Base-by-base conservation (phyloP, 768 basidiomycete genomes). In the Leccinum fibrillosum region DNA sequence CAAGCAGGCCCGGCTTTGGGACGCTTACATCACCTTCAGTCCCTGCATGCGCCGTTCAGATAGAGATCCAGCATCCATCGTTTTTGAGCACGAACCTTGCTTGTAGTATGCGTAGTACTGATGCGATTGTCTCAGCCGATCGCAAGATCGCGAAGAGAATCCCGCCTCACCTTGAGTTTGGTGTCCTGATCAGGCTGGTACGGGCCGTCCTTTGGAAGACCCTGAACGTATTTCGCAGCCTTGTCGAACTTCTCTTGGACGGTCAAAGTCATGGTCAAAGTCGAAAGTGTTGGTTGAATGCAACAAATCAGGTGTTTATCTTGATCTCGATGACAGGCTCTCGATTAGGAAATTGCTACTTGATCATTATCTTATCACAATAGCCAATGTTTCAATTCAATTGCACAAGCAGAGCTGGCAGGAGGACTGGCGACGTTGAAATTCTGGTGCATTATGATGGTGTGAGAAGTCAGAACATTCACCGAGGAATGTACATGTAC, bases 31-130 rank as follows among this genome's bases (percentile, higher is more conserved):
- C 87, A 52, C 94, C 94, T 37, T 84, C 68, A 7, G 79, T 92
- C 48, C 83, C 93, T 94, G 54, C 8, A 49, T n/a, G 50, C 21
- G 4, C n/a, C n/a, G 12, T 25, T 60, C 49, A 59, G 49, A 6
- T 42, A 6, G 32, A 28, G 35, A 26, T 28, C 50, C 52, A 35
- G 47, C 49, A 3, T 35, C 49, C n/a, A 34, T 35, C 32, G 53
- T 62, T 56, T 56, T 30, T 3, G 5, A 23, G 23, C 21, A 55
- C 72, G 48, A 55, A 89, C 93, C 92, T 81, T 96, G 94, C 82
- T 98, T 99, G 84, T 80, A 98, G 74, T 88, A 84, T 64, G 80
- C 82, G 80, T 98, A 99, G 81, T 97, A 97, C 95, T 98, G 67
- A 19, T 47, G 3, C 49, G 42, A 55, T 21, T 12, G n/a, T 13